These are phyloP conservation scores for Neonectria faginata DNA, from an alignment of 2,329 filamentous ascomycete genomes.

Conservation along the genomic window DNA sequence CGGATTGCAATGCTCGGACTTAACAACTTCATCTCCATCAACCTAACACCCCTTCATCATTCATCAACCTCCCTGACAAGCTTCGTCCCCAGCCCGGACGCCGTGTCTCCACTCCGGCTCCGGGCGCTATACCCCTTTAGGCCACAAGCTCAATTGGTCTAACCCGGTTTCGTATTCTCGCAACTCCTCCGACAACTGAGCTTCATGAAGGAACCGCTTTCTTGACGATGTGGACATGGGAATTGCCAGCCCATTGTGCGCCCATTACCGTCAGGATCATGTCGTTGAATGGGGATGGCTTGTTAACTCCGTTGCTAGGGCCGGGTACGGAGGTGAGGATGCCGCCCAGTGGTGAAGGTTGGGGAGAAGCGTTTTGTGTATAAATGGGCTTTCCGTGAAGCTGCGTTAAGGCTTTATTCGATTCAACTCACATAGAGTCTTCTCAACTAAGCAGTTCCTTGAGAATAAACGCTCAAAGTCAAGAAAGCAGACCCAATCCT, in stretches of 20 bases:
- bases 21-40: not conserved
- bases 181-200: constrained; percentile 1
- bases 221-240: not conserved
- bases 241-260: no score
- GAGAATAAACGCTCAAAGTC: not conserved
- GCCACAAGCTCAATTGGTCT: not conserved
- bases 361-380: not conserved
- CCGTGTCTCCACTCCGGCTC: not conserved
- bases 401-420: not conserved
- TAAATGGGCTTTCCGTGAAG: not conserved
- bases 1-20: not conserved
- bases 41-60: not conserved
- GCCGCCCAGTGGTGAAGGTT: not conserved
- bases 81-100: not conserved
- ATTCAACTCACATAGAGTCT: not conserved
- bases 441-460: not conserved
- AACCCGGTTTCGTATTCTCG: constrained; percentile 26
- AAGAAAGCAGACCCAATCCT: not conserved
- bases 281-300: not conserved
- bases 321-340: not conserved
- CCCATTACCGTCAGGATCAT: not conserved
- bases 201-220: not conserved
- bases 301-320: constrained; percentile 11
- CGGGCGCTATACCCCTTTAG: constrained; percentile 1
- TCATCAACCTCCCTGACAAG: not conserved